Conservation (phyloP, 2,329 filamentous ascomycete genomes). For the Xylaria sp. region DNA sequence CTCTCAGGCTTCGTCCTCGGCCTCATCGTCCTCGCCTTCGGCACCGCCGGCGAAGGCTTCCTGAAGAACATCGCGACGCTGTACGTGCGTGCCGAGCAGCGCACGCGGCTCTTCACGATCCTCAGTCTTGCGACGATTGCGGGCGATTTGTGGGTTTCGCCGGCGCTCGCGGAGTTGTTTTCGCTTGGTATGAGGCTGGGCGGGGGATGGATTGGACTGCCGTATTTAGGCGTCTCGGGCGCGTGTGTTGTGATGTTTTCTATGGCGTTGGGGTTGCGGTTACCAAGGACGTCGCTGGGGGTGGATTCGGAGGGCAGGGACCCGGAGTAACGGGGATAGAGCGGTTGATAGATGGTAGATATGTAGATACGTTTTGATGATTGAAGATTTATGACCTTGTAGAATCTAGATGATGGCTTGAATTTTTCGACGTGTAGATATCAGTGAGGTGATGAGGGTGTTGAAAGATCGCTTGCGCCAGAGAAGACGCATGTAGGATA, state of each 20-base stretch:
- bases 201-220: constrained; percentile 29
- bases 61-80: constrained; percentile 27
- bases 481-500: not conserved
- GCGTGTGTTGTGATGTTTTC: constrained; percentile 25
- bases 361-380: too few species aligned
- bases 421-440: too few species aligned
- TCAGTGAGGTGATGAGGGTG: not conserved
- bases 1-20: constrained; percentile 28
- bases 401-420: too few species aligned
- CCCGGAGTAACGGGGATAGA: not conserved
- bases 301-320: constrained; percentile 20
- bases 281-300: constrained; percentile 6
- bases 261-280: constrained; percentile 23
- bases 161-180: constrained; percentile 29
- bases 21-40: constrained; percentile 29
- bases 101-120: constrained; percentile 29
- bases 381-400: too few species aligned
- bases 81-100: constrained; percentile 27
- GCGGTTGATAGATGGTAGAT: too few species aligned
- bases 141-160: constrained; percentile 26
- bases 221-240: constrained; percentile 30
- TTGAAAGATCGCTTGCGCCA: not conserved
- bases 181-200: constrained; percentile 30
- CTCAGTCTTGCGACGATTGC: constrained; percentile 24
- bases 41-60: constrained; percentile 27